Base-by-base conservation (phyloP, 2,329 filamentous ascomycete genomes). In the Magnaporthiopsis rhizophila region DNA sequence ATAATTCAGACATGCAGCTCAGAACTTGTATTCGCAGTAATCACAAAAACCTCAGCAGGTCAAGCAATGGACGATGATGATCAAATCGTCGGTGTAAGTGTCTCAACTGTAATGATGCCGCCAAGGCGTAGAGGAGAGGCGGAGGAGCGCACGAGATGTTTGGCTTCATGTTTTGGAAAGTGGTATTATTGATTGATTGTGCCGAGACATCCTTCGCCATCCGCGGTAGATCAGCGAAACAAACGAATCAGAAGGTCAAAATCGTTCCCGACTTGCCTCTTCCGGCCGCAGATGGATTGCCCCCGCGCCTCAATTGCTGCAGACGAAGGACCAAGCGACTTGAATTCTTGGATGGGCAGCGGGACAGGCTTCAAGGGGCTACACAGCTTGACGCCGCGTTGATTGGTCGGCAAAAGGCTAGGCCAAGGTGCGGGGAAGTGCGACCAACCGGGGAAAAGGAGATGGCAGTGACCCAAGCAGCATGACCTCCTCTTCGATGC, bases 351-450 rank as follows among this genome's bases (percentile, higher is more conserved):
- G 15, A 7, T 18, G 38, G 3, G 30, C 30, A 5, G 38, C 18
- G 38, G 38, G 38, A 18, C 38, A 50, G 38, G 1, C 38, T 21
- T 50, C 38, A 50, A 21, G 38, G 38, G 38, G 38, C 7, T 50
- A 18, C 38, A 21, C 38, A 45, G 18, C 38, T 18, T 13, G 15
- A 45, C 28, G 9, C 11, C 57, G 1, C 24, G 2, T 26, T 26
- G 15, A 58, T 58, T 58, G 57, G 24, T 68, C 15, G 38, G 38
- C 38, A 15, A 21, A 18, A 50, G 38, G 38, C 38, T 50, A 6
- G 38, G 38, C 38, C 38, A 30, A 50, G 38, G 38, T 21, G 38
- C 38, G 38, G 38, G 38, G 38, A 50, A 50, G 18, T 18, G 21
- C 38, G 18, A 15, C 38, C 38, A 21, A 50, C 38, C 15, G 38